A percentile compares a stretch with the other conserved stretches of the same genome.
phyloP scores from a whole-genome alignment of 371 early-diverging fungal genomes.

The Dentiscutata heterogama region DNA sequence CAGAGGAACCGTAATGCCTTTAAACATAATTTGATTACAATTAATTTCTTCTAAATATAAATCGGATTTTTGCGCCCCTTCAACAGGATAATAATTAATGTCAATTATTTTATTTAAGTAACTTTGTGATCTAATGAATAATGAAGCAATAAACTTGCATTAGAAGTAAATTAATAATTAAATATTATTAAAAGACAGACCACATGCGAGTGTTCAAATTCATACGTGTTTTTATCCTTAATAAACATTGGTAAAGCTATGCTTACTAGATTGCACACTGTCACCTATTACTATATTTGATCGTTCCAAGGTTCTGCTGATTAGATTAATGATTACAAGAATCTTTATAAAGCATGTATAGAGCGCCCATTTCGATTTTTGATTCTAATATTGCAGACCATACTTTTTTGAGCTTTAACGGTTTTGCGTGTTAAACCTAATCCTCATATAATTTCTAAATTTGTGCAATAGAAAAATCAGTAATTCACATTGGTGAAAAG shows the following conservation, averaged over 20 bases:
- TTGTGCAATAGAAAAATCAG: too few relatives aligned
- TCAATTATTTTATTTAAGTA: slow-evolving; percentile 94
- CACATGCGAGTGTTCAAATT: slow-evolving; percentile 80
- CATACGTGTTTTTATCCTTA: slow-evolving; percentile 66
- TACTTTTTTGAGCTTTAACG: slow-evolving; percentile 97
- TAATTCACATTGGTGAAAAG: too few relatives aligned
- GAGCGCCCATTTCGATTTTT: slow-evolving; percentile 99
- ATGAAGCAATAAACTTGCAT: slow-evolving; percentile 49
- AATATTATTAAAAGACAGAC: slow-evolving; percentile 49
- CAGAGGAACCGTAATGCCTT: too few relatives aligned
- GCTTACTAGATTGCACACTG: slow-evolving; percentile 99
- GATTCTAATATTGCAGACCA: slow-evolving; percentile 99
- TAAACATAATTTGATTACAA: too few relatives aligned
- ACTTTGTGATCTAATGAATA: too few relatives aligned
- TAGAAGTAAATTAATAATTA: background rate
- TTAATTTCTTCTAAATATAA: too few relatives aligned
- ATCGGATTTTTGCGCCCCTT: too few relatives aligned
- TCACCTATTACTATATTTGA: slow-evolving; percentile 91
- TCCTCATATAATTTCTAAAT: slow-evolving; percentile 12
- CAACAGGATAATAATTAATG: slow-evolving; percentile 96
- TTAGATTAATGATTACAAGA: slow-evolving; percentile 69
- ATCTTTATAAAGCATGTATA: slow-evolving; percentile 99
- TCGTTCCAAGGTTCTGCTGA: slow-evolving; percentile 98
- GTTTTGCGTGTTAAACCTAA: slow-evolving; percentile 88
- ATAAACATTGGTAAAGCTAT: slow-evolving; percentile 98